Percentiles rank a stretch among this genome's conserved stretches.
These are phyloP conservation scores for Kuraishia cidri DNA, from an alignment of 805 yeast species.

Conservation along the genomic window DNA sequence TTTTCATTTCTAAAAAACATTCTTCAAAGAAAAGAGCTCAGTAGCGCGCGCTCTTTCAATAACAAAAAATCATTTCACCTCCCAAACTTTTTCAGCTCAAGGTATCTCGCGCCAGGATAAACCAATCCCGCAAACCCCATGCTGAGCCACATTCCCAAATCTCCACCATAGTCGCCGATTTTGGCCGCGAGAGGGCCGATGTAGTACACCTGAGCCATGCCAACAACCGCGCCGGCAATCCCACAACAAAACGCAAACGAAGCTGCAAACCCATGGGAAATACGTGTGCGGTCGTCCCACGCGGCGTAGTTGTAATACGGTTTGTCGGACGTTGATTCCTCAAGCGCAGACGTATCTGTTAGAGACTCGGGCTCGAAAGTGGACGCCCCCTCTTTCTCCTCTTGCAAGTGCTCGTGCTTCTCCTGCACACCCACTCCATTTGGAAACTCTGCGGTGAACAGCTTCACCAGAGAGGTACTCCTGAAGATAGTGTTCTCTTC, in stretches of 20 bases:
- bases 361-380: background rate
- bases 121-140: slow-evolving; percentile 60
- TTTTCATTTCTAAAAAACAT: no score
- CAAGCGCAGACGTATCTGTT: background rate
- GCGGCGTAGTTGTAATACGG: slow-evolving; percentile 61
- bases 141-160: slow-evolving; percentile 73
- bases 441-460: slow-evolving; percentile 36
- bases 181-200: slow-evolving; percentile 63
- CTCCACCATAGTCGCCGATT: slow-evolving; percentile 67
- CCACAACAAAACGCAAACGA: slow-evolving; percentile 57
- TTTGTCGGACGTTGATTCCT: background rate
- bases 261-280: slow-evolving; percentile 72
- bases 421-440: slow-evolving; percentile 3
- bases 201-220: slow-evolving; percentile 85
- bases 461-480: slow-evolving; percentile 27
- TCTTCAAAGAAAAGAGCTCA: no score
- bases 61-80: slow-evolving; percentile 21
- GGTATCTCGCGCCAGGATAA: slow-evolving; percentile 58
- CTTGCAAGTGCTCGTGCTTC: background rate
- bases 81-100: slow-evolving; percentile 52
- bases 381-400: background rate
- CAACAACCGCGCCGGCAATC: slow-evolving; percentile 74
- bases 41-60: no score
- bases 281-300: slow-evolving; percentile 55
- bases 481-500: slow-evolving; percentile 74